Evolutionary conservation across 768 basidiomycete species (phyloP).

Genomic region (Leucogyrophana mollusca): DNA sequence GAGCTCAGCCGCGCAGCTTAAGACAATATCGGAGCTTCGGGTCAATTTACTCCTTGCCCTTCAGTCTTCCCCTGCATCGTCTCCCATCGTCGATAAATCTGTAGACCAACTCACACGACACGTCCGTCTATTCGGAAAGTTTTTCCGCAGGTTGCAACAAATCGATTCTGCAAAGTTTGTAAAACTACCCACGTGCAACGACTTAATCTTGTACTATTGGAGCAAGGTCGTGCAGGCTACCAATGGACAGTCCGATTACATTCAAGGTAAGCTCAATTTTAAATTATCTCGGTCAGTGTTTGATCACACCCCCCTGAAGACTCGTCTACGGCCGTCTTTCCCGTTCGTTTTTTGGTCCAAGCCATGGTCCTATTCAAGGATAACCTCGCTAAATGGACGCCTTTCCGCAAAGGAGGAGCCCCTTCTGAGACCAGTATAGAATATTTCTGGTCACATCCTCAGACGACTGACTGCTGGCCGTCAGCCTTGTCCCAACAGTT

Average conservation of each 20-base stretch:
- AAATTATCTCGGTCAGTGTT: neutral
- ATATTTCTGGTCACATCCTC: neutral
- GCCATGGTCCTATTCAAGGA: conserved; percentile 87
- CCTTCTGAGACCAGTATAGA: conserved; percentile 57
- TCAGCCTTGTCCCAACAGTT: conserved; percentile 66
- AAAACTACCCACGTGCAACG: conserved; percentile 57
- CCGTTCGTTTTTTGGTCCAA: conserved; percentile 79
- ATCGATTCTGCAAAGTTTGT: conserved; percentile 59
- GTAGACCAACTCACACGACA: conserved; percentile 66
- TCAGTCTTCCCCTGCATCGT: conserved; percentile 29
- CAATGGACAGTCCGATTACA: conserved; percentile 45
- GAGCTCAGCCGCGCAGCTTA: conserved; percentile 55
- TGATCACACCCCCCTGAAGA: conserved; percentile 39
- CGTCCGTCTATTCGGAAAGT: conserved; percentile 72
- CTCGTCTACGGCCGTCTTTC: conserved; percentile 60
- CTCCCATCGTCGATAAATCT: conserved; percentile 41
- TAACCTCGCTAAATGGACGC: conserved; percentile 75
- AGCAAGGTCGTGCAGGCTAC: conserved; percentile 74
- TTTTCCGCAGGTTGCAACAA: conserved; percentile 75
- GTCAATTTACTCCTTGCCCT: conserved; percentile 48
- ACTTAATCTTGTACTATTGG: conserved; percentile 81
- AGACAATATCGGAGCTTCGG: conserved; percentile 55
- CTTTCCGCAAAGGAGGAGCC: conserved; percentile 56
- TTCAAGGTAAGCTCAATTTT: conserved; percentile 47
- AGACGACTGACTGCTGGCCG: conserved; percentile 12